These are phyloP conservation scores for Pleoardoris graminearum DNA, from an alignment of 2,329 filamentous ascomycete species.

Conservation along the genomic window DNA sequence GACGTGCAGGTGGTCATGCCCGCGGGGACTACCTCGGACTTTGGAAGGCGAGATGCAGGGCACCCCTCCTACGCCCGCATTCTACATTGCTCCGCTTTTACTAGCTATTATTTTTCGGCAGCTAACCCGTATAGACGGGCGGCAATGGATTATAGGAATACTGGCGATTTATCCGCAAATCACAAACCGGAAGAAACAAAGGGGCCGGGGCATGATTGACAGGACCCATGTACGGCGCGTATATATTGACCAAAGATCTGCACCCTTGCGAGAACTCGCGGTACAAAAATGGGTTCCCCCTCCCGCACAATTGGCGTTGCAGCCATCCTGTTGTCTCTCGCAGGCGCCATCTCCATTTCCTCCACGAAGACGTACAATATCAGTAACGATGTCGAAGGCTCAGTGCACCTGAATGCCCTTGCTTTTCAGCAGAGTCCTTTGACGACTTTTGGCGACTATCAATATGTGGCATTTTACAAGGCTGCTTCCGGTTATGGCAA, in stretches of 20 bases:
- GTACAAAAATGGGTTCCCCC: conserved; percentile 22
- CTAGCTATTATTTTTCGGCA: not conserved
- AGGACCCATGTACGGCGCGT: not conserved
- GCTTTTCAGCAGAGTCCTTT: conserved; percentile 56
- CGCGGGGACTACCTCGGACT: conserved; percentile 1
- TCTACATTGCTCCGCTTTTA: not conserved
- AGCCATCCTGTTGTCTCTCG: conserved; percentile 18
- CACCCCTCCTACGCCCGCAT: not conserved
- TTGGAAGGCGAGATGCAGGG: conserved; percentile 1
- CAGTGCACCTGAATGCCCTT: conserved; percentile 51
- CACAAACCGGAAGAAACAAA: conserved; percentile 5
- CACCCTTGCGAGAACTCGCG: not conserved
- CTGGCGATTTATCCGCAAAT: conserved; percentile 18
- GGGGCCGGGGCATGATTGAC: not conserved
- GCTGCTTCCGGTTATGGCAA: conserved; percentile 37
- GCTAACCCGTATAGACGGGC: not conserved
- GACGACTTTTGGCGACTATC: conserved; percentile 53
- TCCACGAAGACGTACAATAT: conserved; percentile 37
- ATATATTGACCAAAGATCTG: not conserved
- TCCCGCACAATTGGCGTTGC: conserved; percentile 12
- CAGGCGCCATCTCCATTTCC: conserved; percentile 28
- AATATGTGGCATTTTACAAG: conserved; percentile 55
- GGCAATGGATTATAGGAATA: not conserved
- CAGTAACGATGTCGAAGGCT: conserved; percentile 39
- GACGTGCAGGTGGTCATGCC: too few species aligned